Evolutionary conservation across 148 eudicot genomes (phyloP), one percentile per base, ranked within the genome.

Genomic region (Pharnaceum exiguum): DNA sequence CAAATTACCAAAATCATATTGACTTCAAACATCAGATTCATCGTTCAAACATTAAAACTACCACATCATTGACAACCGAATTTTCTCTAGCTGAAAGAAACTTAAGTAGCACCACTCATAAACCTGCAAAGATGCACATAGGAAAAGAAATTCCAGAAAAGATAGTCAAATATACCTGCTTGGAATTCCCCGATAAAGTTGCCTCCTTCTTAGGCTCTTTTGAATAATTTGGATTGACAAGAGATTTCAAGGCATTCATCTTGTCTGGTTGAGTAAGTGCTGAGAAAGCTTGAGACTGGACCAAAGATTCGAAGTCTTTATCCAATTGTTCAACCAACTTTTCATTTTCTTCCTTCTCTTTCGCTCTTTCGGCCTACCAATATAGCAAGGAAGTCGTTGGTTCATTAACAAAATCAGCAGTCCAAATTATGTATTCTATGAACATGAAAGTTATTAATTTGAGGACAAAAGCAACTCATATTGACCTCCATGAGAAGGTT

Each of bases 321-420:
- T 94, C 96, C 81, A 94, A 62, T 49, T 94, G 74, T 2, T 83
- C 89, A 55, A 77, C 62, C 56, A 81, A 54, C 66, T 81, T 60
- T 50, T 75, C 89, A 70, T 76, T 85, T 80, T 94, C 96, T 81
- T 94, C 96, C 62, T 89, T 94, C 12, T 86, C 96, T 74, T 72
- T 84, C 26, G 87, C 90, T 66, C 77, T 86, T 73, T 84, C 73
- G 38, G 90, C 96, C 99, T 90, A 57, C 18, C 22, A 42, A 23
- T 31, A 10, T 16, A 46, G 54, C 4, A 16, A 58, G 29, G 25
- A 45, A 19, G 33, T 29, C 15, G 38, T 25, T 47, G 2, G 38
- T 35, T 12, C 38, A 35, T n/a, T n/a, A n/a, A n/a, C n/a, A n/a
- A 64, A 13, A 49, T 49, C 26, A 11, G 5, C 24, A 10, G 35